Conservation (phyloP, 2,329 filamentous ascomycete species). For the Diaporthe humulicola region DNA sequence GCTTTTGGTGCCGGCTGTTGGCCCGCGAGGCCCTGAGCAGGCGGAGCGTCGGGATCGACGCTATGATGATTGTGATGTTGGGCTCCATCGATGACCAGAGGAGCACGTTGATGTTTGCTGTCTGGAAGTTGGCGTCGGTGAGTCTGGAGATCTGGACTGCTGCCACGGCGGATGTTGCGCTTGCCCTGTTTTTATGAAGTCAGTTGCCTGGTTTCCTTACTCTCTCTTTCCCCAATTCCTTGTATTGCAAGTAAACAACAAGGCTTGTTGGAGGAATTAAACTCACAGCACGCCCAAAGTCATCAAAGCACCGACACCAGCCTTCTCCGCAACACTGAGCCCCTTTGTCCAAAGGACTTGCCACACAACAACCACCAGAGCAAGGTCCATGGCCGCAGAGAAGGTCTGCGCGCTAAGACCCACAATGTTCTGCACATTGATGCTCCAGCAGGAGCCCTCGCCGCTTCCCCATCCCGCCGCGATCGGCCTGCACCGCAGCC, state of each 20-base stretch:
- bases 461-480: not conserved
- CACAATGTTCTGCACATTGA: not conserved
- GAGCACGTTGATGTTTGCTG: slow-evolving; percentile 26
- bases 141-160: slow-evolving; percentile 17
- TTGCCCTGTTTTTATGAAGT: not conserved
- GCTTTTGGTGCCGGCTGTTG: not conserved
- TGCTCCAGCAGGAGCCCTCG: slow-evolving; percentile 15
- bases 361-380: slow-evolving; percentile 24
- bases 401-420: slow-evolving; percentile 18
- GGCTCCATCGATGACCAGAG: slow-evolving; percentile 29
- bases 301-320: slow-evolving; percentile 13
- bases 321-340: slow-evolving; percentile 24
- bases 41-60: slow-evolving; percentile 28
- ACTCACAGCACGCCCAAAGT: slow-evolving; percentile 31
- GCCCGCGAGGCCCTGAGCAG: slow-evolving; percentile 1
- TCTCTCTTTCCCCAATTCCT: not conserved
- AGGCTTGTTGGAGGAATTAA: rapidly evolving
- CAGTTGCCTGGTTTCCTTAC: not conserved
- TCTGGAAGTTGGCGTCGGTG: slow-evolving; percentile 29
- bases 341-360: slow-evolving; percentile 27
- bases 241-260: not conserved
- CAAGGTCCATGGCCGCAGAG: slow-evolving; percentile 28
- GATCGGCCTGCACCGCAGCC: slow-evolving; percentile 34
- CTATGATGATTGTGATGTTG: slow-evolving; percentile 23
- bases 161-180: slow-evolving; percentile 19